These are phyloP conservation scores for Hymenoscyphus albidus DNA, from an alignment of 2,329 filamentous ascomycete genomes.

Conservation along the genomic window DNA sequence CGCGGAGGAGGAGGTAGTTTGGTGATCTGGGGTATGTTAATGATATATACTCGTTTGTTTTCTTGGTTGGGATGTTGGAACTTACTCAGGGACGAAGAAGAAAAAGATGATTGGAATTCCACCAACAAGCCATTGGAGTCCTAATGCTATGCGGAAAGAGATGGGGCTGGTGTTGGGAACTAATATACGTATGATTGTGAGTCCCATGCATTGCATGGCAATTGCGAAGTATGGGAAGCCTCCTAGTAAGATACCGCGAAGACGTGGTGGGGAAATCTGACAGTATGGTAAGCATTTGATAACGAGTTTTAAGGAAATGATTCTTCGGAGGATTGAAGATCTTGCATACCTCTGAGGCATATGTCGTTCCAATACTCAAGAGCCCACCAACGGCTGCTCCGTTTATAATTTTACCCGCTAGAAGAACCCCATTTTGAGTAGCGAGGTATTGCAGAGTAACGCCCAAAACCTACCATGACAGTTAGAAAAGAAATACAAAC, in stretches of 20 bases:
- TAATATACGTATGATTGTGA: conserved; percentile 17
- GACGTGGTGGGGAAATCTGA: conserved; percentile 20
- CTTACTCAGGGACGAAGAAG: conserved; percentile 20
- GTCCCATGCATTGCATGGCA: conserved; percentile 20
- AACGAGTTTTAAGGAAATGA: not conserved
- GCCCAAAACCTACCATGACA: conserved; percentile 12
- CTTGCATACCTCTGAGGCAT: conserved; percentile 23
- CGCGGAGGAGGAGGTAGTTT: conserved; percentile 19
- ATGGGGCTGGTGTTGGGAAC: conserved; percentile 8
- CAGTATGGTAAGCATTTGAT: not conserved
- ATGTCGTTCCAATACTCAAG: conserved; percentile 21
- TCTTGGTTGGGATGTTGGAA: conserved; percentile 24
- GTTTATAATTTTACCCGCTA: conserved; percentile 25
- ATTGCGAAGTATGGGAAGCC: conserved; percentile 19
- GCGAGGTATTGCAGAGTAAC: conserved; percentile 20
- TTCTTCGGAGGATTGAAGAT: not conserved
- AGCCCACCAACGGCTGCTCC: conserved; percentile 21
- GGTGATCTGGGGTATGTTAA: conserved; percentile 17
- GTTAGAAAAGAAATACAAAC: not conserved
- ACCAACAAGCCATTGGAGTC: conserved; percentile 17
- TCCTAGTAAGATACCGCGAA: conserved; percentile 18
- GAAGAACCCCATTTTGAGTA: conserved; percentile 15
- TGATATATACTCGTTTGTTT: not conserved
- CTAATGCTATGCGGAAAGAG: conserved; percentile 18
- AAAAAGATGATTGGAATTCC: conserved; percentile 16